Evolutionary conservation across 1,139 yeast species (phyloP).

Genomic region (Suhomyces guaymorum): DNA sequence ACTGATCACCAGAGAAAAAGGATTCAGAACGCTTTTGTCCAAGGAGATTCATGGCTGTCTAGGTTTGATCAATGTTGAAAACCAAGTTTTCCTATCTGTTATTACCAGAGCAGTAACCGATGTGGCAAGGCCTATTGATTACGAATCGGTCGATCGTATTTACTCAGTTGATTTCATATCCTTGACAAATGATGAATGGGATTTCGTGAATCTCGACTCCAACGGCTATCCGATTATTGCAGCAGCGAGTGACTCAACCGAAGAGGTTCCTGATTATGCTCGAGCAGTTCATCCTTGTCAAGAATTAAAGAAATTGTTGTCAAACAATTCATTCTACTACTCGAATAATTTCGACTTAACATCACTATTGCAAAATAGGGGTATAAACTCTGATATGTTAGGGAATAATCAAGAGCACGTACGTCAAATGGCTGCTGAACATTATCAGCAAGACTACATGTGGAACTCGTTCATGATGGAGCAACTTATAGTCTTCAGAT

Average conservation of each 20-base stretch:
- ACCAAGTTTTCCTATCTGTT: conserved; percentile 71
- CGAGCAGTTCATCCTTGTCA: conserved; percentile 78
- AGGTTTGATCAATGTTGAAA: conserved; percentile 73
- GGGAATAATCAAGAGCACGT: conserved; percentile 22
- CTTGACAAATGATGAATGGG: conserved; percentile 74
- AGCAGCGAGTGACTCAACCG: conserved; percentile 12
- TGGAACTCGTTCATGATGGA: conserved; percentile 94
- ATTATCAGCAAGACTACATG: conserved; percentile 83
- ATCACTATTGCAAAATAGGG: conserved; percentile 73
- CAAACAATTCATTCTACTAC: conserved; percentile 89
- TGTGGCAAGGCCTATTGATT: conserved; percentile 83
- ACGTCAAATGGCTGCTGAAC: conserved; percentile 37
- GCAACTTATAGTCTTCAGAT: conserved; percentile 73
- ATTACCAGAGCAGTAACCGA: conserved; percentile 69
- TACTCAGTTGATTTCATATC: conserved; percentile 84
- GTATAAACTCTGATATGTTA: conserved; percentile 37
- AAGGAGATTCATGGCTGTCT: conserved; percentile 76
- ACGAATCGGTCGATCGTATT: conserved; percentile 79
- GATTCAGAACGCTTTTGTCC: conserved; percentile 51
- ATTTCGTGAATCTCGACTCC: conserved; percentile 62
- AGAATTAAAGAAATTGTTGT: conserved; percentile 71
- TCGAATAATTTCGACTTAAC: conserved; percentile 92
- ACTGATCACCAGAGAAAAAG: conserved; percentile 38
- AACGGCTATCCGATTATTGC: conserved; percentile 56
- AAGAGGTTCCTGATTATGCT: conserved; percentile 23